Base-by-base conservation (phyloP, 305 asterid species). In the Fraxinus nigra region DNA sequence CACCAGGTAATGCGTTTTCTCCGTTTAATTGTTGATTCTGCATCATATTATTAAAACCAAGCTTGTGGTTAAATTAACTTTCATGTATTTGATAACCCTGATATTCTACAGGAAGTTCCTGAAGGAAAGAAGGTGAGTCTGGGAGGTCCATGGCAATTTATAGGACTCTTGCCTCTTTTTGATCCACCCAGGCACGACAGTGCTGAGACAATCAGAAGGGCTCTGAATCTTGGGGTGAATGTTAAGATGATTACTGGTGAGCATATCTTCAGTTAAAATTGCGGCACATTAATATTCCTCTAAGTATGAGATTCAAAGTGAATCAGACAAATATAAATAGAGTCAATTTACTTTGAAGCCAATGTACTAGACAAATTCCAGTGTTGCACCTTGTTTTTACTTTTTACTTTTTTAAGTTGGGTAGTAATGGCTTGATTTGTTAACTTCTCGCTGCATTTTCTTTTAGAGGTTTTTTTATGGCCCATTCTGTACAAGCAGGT, bases 181-280 rank as follows among this genome's bases (percentile, higher is more conserved):
- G 97, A 94, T 78, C 97, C 97, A 79, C 97, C 97, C 24, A 86
- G 97, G 84, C 94, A 89, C 51, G 98, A 93, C 79, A 92, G 97
- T 75, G 98, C 97, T 0, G 91, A 88, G 85, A 93, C 98, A 74
- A 93, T 93, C 16, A 86, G 83, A 82, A 89, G 97, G 88, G 98
- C 98, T 65, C 84, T 94, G 83, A 87, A 89, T 85, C 90, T 94
- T 65, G 97, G 98, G 65, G 95, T 94, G 70, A 92, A 91, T 85
- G 94, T 94, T 37, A 92, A 94, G 87, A 92, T 94, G 98, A 94
- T 94, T 43, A 92, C 97, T 80, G 97, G 98, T 93, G 81, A 80
- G 91, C 84, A 32, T 80, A 43, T 69, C 14, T 85, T 34, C 8
- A 24, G 26, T 59, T 59, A 59, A 59, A 18, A 7, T 20, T 20